phyloP scores from a whole-genome alignment of 2,329 filamentous ascomycete genomes.

The Dactylellina sp. region DNA sequence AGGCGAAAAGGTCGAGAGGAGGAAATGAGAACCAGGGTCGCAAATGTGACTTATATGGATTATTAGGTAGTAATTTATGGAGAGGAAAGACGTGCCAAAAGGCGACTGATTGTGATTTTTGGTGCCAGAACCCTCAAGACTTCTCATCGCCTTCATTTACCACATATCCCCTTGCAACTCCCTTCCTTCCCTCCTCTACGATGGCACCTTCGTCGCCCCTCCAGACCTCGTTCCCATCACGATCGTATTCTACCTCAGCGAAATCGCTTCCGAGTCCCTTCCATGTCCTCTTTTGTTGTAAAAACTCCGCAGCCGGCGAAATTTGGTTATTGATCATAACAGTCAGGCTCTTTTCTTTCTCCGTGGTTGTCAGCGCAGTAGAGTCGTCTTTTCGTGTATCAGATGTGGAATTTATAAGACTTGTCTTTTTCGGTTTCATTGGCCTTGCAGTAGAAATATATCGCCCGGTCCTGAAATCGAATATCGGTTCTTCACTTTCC shows the following conservation, averaged over 20 bases:
- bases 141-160: conserved; percentile 71
- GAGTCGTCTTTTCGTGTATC: conserved; percentile 60
- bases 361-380: conserved; percentile 72
- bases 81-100: not conserved
- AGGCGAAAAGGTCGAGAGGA: conserved; percentile 5
- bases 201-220: conserved; percentile 70
- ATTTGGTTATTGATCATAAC: conserved; percentile 84
- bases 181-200: conserved; percentile 86
- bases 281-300: conserved; percentile 87
- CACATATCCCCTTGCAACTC: conserved; percentile 87
- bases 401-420: conserved; percentile 50
- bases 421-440: conserved; percentile 67
- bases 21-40: conserved; percentile 6
- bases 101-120: not conserved
- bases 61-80: not conserved
- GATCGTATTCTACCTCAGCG: conserved; percentile 71
- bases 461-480: conserved; percentile 87
- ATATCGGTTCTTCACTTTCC: conserved; percentile 78
- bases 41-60: conserved; percentile 5
- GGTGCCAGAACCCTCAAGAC: conserved; percentile 47
- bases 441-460: conserved; percentile 83
- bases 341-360: conserved; percentile 73
- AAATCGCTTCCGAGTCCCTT: conserved; percentile 88
- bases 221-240: conserved; percentile 67
- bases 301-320: conserved; percentile 91